Conservation (phyloP, 192 early-diverging fungal genomes). For the Jimgerdemannia lactiflua region DNA sequence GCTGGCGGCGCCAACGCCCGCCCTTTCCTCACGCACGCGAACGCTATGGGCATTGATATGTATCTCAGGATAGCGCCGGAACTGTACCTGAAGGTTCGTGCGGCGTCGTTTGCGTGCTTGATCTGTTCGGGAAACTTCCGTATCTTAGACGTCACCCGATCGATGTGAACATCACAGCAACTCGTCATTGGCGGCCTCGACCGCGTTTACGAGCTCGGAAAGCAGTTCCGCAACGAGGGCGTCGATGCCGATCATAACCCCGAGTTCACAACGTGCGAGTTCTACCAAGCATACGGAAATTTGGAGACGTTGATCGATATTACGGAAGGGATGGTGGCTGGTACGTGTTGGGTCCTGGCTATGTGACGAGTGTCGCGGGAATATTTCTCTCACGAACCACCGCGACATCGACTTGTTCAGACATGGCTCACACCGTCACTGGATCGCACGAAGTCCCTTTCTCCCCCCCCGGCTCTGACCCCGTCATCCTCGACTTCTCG, state of each 20-base stretch:
- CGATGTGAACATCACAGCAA: slow-evolving; percentile 42
- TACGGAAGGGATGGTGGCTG: slow-evolving; percentile 59
- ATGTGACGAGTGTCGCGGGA: too few species aligned
- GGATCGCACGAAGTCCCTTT: too few species aligned
- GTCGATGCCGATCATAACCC: slow-evolving; percentile 88
- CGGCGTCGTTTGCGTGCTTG: background rate
- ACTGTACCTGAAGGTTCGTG: slow-evolving; percentile 69
- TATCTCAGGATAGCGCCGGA: slow-evolving; percentile 83
- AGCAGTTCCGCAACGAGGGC: slow-evolving; percentile 90
- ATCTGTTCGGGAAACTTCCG: background rate
- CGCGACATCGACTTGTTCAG: too few species aligned
- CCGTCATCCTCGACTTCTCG: background rate
- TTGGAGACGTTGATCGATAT: slow-evolving; percentile 63
- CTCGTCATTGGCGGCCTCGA: slow-evolving; percentile 84
- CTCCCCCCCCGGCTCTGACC: too few species aligned
- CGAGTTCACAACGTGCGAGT: slow-evolving; percentile 90
- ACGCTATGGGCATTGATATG: slow-evolving; percentile 67
- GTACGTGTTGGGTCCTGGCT: background rate
- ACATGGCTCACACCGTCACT: too few species aligned
- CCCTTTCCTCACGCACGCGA: slow-evolving; percentile 70
- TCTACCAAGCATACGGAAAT: slow-evolving; percentile 79
- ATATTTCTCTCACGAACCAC: too few species aligned
- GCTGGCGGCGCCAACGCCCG: slow-evolving; percentile 81
- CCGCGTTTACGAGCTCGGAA: slow-evolving; percentile 85
- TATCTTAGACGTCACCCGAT: background rate